Percentiles rank a stretch among this genome's conserved stretches.
Conservation (phyloP, 495 filamentous ascomycete genomes). For the Xanthoparmelia taractica region DNA sequence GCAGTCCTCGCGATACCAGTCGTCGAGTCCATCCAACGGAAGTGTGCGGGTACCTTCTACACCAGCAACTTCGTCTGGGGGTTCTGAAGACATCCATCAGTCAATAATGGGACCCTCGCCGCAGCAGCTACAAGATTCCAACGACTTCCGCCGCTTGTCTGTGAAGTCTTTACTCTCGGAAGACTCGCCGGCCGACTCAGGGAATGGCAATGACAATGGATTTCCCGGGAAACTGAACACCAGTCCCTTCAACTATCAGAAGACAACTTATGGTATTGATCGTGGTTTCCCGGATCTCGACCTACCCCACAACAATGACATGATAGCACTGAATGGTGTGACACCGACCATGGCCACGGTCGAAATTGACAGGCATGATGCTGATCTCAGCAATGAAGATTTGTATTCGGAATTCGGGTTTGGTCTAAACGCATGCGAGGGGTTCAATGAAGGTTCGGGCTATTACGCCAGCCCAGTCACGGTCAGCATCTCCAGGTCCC, state of each 20-base stretch:
- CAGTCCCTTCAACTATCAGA: slow-evolving; percentile 15
- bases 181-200: slow-evolving; percentile 21
- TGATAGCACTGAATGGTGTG: slow-evolving; percentile 24
- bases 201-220: slow-evolving; percentile 7
- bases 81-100: slow-evolving; percentile 22
- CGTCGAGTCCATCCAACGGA: slow-evolving; percentile 18
- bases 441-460: slow-evolving; percentile 46
- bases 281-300: slow-evolving; percentile 61
- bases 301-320: slow-evolving; percentile 61
- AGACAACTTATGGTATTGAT: slow-evolving; percentile 55
- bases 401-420: slow-evolving; percentile 37
- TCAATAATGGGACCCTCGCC: slow-evolving; percentile 1
- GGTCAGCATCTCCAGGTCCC: slow-evolving; percentile 56
- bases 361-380: slow-evolving; percentile 26
- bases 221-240: slow-evolving; percentile 14
- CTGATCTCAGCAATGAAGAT: slow-evolving; percentile 17
- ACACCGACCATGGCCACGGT: slow-evolving; percentile 15
- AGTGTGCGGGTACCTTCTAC: slow-evolving; percentile 25
- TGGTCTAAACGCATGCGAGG: slow-evolving; percentile 40
- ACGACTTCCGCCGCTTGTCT: slow-evolving; percentile 34
- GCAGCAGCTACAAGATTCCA: slow-evolving; percentile 25
- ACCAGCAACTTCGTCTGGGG: slow-evolving; percentile 25
- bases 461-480: slow-evolving; percentile 65
- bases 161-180: slow-evolving; percentile 38
- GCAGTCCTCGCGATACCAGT: slow-evolving; percentile 11